Base-by-base conservation (phyloP, 2,329 filamentous ascomycete genomes). In the Cadophora luteo-olivacea region DNA sequence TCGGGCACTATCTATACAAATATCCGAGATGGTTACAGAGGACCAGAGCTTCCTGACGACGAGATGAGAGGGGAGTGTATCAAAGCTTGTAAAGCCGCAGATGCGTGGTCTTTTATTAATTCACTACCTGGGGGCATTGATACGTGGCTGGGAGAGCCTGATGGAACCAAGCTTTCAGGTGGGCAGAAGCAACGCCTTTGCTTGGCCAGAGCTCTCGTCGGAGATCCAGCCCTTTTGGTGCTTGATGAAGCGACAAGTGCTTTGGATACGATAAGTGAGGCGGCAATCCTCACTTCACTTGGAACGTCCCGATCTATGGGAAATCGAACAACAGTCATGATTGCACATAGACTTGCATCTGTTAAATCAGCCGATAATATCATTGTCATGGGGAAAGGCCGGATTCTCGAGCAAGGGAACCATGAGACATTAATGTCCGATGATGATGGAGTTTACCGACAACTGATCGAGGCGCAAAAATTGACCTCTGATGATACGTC, bases 201-300 rank as follows among this genome's bases (percentile, higher is more conserved):
- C 8, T 80, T 90, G 6, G 87, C 88, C 0, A 80, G 87, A 66
- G 85, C 85, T 22, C 78, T 90, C 16, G 83, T 90, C 36, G 81
- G 84, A 3, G 82, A 89, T 57, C 87, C 87, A 1, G 81, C 81
- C 61, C 84, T 90, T 9, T 79, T 90, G 3, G 81, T 90, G 12
- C 79, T 90, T 1, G 88, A 90, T 55, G 88, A 90, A 74, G 87
- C 87, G 1, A 90, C 88, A 1, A 83, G 86, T 1, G 83, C 87
- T 1, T 79, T 90, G 0, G 88, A 90, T 74, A 87, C 86, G 16
- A 82, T 82, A 1, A 87, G 83, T 58, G 88, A 90, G 73, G 81
- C 80, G 55, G 81, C 83, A 4, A 88, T 90, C 54, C 84, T 87
- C 72, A 75, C 68, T 74, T 77, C 78, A 0, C 72, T 82, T 19